Evolutionary conservation across 2,329 filamentous ascomycete genomes (phyloP).

Genomic region (Lasiodiplodia gonubiensis): DNA sequence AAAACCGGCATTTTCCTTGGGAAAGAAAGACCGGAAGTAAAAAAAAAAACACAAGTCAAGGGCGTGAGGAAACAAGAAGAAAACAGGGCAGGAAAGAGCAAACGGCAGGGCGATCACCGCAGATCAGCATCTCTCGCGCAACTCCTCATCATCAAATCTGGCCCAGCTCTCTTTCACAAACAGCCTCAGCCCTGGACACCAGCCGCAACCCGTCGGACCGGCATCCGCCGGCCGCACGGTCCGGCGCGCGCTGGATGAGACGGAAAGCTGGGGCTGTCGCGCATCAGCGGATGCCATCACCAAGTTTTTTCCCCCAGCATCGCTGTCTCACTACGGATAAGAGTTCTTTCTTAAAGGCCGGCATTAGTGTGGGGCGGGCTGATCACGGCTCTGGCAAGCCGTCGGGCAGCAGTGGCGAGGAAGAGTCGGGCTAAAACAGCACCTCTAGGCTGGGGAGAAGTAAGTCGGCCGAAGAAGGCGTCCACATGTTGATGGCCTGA

Average conservation of each 20-base stretch:
- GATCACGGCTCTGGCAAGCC: background rate
- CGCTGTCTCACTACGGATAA: background rate
- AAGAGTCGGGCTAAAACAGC: background rate
- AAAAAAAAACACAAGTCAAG: background rate
- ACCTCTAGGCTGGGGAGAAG: too few relatives aligned
- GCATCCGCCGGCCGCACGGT: constrained; percentile 21
- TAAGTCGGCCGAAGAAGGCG: background rate
- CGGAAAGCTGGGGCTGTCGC: background rate
- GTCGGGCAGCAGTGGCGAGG: background rate
- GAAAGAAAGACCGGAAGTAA: background rate
- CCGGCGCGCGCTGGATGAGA: background rate
- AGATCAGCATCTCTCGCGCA: constrained; percentile 18
- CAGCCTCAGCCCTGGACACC: constrained; percentile 6
- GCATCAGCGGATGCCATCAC: background rate
- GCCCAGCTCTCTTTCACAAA: background rate
- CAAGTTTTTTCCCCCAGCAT: background rate
- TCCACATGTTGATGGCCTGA: background rate
- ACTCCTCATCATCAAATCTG: background rate
- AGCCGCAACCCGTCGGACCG: constrained; percentile 19
- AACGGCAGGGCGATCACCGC: background rate
- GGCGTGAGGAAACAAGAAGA: background rate
- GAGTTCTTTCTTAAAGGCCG: background rate
- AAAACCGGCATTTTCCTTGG: background rate
- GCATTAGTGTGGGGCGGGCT: background rate
- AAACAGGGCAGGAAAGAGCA: constrained; percentile 3